Conservation (phyloP, 257 asterid genomes). For the Solanum paucissectum region DNA sequence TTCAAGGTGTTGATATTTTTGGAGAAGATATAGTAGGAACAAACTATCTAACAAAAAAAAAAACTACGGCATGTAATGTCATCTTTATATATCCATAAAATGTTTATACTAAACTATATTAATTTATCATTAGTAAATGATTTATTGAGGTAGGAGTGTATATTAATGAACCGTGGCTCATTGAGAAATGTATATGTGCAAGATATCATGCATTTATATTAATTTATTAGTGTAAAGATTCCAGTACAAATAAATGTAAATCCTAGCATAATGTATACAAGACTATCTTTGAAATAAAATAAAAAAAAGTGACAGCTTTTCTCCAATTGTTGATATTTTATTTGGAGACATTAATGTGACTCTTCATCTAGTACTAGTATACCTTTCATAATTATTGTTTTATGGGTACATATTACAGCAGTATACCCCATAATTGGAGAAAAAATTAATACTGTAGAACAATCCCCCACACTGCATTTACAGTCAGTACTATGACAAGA, state of each 20-base stretch:
- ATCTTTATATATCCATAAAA: background rate
- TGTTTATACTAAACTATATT: background rate
- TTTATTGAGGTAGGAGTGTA: background rate
- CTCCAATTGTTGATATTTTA: background rate
- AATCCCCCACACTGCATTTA: conserved; percentile 12
- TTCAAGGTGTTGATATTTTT: background rate
- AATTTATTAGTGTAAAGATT: background rate
- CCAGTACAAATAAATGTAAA: background rate
- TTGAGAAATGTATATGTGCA: background rate
- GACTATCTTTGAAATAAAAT: background rate
- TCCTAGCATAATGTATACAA: background rate
- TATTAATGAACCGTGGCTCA: background rate
- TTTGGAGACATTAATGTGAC: background rate
- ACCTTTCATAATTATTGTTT: background rate
- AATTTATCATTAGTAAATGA: background rate
- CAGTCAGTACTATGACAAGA: background rate
- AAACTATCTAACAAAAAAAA: background rate
- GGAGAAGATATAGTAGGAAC: background rate
- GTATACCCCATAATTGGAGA: background rate
- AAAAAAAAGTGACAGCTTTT: background rate
- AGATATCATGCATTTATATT: background rate
- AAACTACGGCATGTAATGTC: background rate
- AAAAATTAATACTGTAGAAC: background rate
- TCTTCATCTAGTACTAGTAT: background rate
- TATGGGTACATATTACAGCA: background rate